Evolutionary conservation across 176 grass and related monocot genomes (phyloP), one percentile per base, ranked within the genome.

Genomic region (Eleusine coracana): DNA sequence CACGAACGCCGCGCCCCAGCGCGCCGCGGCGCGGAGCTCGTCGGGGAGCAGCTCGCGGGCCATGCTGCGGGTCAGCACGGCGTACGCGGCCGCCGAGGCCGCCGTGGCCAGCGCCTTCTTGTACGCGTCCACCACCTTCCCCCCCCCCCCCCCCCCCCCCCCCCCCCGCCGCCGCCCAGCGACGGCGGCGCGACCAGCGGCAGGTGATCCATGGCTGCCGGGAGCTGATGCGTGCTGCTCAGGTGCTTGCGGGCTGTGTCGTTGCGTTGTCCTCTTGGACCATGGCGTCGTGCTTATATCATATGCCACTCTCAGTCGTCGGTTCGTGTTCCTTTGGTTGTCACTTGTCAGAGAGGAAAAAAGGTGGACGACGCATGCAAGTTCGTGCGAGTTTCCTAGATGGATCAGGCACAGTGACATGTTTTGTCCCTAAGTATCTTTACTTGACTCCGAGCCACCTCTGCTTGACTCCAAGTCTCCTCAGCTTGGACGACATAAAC

Each of bases 1-100:
- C 64, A 48, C 64, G 65, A 41, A 11, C 16, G 54, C 63, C 12
- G 77, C 70, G 8, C 51, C 72, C 87, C 87, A 85, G 13, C 82
- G 76, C 63, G 25, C 70, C 31, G 63, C 76, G 74, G 51, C 71
- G 82, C 82, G 77, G 41, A 89, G 71, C 82, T 89, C 87, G 3
- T 85, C 75, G 5, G 87, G 87, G 63, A 89, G 23, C n/a, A 89
- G 87, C 87, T 89, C 87, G 12, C 87, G 36, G 11, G 70, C 63
- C 82, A 89, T 63, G 77, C 71, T 62, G 5, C 77, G 82, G 76
- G 44, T 70, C 70, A 89, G 54, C 87, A 89, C 78, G 5, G 63
- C 63, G 82, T 81, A 89, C 12, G 87, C 82, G 21, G 87, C 64
- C 31, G 76, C 76, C 10, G 76, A 70, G 0, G 87, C 82, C 63